A percentile compares a stretch with the other conserved stretches of the same genome.
Conservation (phyloP, 129 eudicot genomes). For the Logfia minima region DNA sequence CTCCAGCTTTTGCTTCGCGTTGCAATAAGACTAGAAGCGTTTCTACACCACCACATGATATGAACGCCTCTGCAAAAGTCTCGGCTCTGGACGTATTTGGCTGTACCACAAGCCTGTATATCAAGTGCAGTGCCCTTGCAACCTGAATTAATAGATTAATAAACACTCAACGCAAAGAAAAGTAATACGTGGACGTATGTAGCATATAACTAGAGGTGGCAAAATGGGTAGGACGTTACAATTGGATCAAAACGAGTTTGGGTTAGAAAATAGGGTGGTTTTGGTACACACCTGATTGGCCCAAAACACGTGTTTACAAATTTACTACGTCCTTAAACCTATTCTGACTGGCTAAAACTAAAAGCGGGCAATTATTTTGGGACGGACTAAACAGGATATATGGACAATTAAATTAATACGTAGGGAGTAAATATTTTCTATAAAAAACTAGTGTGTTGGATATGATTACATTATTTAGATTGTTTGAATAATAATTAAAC, state of each 20-base stretch:
- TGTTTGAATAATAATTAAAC: neutral
- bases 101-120: constrained; percentile 81
- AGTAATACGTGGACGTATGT: neutral
- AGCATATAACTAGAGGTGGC: no score
- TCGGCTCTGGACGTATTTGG: constrained; percentile 78
- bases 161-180: neutral
- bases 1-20: constrained; percentile 85
- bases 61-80: constrained; percentile 85
- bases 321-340: no score
- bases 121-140: constrained; percentile 75
- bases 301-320: no score
- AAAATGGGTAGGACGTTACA: no score
- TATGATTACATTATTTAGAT: neutral
- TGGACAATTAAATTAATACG: no score
- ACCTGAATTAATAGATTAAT: constrained; percentile 52
- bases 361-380: no score
- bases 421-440: neutral
- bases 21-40: constrained; percentile 86
- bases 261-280: no score
- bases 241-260: no score
- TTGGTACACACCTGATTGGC: no score
- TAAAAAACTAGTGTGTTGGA: neutral
- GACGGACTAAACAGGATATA: no score
- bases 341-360: no score
- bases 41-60: constrained; percentile 90